Base-by-base conservation (phyloP, 2,329 filamentous ascomycete species). In the Pyrenophora teres region DNA sequence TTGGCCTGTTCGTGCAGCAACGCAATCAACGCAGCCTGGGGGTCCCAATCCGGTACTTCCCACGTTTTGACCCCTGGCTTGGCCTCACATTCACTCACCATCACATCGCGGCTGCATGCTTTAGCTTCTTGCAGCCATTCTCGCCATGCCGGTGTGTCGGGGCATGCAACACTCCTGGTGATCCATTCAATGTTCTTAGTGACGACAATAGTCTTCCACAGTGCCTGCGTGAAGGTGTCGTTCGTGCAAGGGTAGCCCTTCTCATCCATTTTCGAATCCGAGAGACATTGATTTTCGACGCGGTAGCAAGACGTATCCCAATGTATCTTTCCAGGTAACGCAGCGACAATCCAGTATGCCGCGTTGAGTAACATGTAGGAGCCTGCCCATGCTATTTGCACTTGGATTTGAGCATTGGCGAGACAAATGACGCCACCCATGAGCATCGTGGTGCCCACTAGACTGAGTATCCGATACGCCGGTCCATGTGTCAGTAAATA, bases 361-460 rank as follows among this genome's bases (percentile, higher is more conserved):
- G 77, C 74, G 45, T 80, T 80, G 32, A 81, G 75, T 10, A 80
- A 61, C 69, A 81, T 77, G 59, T 79, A 82, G 0, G 77, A 73
- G 1, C 69, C 78, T 0, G 77, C 79, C 75, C 79, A 81, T 2
- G 74, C 77, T 30, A 80, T 74, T 54, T 82, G 80, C 0, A 76
- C 67, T 36, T 77, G 68, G 9, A 79, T 75, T 19, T 73, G 74
- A 3, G 79, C 75, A 48, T 81, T 82, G 54, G 77, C 79, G 3
- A 82, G 74, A 36, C 73, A 75, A 36, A 82, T 78, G 56, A 82
- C 78, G 10, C 80, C 79, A 32, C 78, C 71, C 79, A 82, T 81
- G 41, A 82, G 74, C 67, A 81, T 71, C 39, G 81, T 66, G 5
- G 79, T 81, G 54, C 78, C 79, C 3, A 80, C 57, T 18, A 82